Conservation (phyloP, 257 asterid genomes). For the Echium plantagineum region DNA sequence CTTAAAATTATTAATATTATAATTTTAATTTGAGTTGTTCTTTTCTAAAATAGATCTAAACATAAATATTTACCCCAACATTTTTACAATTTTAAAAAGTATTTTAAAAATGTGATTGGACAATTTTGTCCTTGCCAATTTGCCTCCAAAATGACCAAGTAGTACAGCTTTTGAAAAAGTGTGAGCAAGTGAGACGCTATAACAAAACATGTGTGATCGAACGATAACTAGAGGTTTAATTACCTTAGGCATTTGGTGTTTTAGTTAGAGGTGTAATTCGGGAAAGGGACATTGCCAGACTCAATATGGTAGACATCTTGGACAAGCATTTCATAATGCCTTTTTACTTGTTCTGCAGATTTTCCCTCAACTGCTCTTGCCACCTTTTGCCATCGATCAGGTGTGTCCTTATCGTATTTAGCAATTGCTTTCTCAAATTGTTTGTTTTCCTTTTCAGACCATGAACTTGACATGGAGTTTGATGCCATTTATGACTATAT, state of each 20-base stretch:
- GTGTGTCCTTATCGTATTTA: slow-evolving; percentile 53
- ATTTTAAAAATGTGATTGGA: no score
- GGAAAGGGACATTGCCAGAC: slow-evolving; percentile 57
- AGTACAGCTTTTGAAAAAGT: no score
- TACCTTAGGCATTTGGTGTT: slow-evolving; percentile 5
- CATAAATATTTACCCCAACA: no score
- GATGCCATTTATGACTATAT: slow-evolving; percentile 33
- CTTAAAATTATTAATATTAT: no score
- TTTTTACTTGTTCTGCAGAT: slow-evolving; percentile 54
- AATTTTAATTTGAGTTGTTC: no score
- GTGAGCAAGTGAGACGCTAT: no score
- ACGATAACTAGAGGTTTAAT: no score
- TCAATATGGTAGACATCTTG: slow-evolving; percentile 69
- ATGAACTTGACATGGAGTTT: slow-evolving; percentile 33
- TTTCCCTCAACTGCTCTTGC: slow-evolving; percentile 61
- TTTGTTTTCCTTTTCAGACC: slow-evolving; percentile 60
- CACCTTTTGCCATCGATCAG: slow-evolving; percentile 69
- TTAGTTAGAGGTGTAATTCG: slow-evolving; percentile 31
- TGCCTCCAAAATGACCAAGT: no score
- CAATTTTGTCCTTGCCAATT: no score
- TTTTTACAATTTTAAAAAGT: no score
- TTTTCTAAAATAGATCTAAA: no score
- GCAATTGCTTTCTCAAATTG: slow-evolving; percentile 62
- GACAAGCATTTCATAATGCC: slow-evolving; percentile 55
- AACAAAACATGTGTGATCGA: no score